phyloP scores from a whole-genome alignment of 768 basidiomycete species.

The Cyclocybe cylindracea region DNA sequence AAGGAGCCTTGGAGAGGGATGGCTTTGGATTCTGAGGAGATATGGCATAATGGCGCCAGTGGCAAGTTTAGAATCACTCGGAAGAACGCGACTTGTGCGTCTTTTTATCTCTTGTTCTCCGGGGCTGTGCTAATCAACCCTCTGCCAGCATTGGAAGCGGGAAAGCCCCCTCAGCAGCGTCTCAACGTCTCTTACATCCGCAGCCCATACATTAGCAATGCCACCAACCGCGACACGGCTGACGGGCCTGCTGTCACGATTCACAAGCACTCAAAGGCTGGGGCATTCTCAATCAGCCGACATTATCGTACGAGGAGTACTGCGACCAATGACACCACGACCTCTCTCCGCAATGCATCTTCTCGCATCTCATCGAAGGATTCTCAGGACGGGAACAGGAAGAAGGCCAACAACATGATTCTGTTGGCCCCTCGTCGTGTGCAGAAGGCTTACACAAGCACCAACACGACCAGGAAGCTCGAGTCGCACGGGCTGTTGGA shows the following conservation, averaged over 20 bases:
- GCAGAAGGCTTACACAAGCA: conserved; percentile 79
- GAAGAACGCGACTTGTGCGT: conserved; percentile 41
- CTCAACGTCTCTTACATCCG: conserved; percentile 59
- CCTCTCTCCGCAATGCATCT: conserved; percentile 10
- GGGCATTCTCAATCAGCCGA: conserved; percentile 79
- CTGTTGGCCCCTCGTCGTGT: conserved; percentile 73
- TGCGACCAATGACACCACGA: conserved; percentile 2
- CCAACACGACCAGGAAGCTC: conserved; percentile 68
- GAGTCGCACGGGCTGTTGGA: conserved; percentile 68
- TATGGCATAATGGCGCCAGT: conserved; percentile 65
- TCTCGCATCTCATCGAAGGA: conserved; percentile 22
- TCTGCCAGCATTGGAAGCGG: conserved; percentile 43
- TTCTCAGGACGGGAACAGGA: conserved; percentile 16
- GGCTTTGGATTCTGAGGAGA: conserved; percentile 54
- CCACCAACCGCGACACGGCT: conserved; percentile 28
- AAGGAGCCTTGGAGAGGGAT: conserved; percentile 47
- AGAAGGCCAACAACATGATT: conserved; percentile 49
- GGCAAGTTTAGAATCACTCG: conserved; percentile 66
- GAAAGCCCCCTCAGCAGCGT: conserved; percentile 68
- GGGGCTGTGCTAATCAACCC: background rate
- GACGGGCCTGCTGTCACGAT: conserved; percentile 68
- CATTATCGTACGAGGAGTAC: conserved; percentile 39
- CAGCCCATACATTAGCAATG: conserved; percentile 42
- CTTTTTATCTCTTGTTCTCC: conserved; percentile 5
- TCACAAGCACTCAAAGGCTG: conserved; percentile 80